phyloP scores from a whole-genome alignment of 208 protist species.

The Wallacemonas sp. region DNA sequence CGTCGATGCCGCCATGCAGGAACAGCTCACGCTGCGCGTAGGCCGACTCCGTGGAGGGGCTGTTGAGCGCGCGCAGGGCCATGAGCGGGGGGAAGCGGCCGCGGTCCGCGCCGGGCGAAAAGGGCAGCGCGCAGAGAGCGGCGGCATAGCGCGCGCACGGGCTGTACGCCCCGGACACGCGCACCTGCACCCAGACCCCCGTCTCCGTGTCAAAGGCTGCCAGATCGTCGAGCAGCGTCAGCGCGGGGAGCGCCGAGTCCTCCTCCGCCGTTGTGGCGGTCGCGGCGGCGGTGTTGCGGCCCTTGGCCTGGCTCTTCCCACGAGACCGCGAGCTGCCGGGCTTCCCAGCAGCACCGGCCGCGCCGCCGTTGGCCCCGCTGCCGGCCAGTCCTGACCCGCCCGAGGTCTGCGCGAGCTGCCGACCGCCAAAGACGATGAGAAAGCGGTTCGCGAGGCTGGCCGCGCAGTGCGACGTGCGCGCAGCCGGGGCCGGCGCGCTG shows the following conservation, averaged over 20 bases:
- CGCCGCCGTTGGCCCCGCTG: constrained; percentile 1
- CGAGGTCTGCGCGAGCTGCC: constrained; percentile 31
- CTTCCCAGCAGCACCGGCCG: constrained; percentile 3
- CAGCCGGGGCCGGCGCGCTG: constrained; percentile 29
- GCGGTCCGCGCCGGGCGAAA: background rate
- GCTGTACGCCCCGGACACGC: constrained; percentile 31
- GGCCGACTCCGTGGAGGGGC: constrained; percentile 19
- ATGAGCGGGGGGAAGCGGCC: background rate
- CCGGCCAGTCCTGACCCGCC: background rate
- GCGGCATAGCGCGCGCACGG: constrained; percentile 51
- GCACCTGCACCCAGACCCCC: constrained; percentile 49
- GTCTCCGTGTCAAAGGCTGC: constrained; percentile 46
- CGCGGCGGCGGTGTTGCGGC: background rate
- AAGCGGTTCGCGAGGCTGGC: constrained; percentile 59
- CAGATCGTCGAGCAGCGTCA: constrained; percentile 39
- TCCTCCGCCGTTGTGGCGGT: background rate
- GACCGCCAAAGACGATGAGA: constrained; percentile 69
- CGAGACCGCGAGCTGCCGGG: constrained; percentile 14
- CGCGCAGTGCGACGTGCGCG: constrained; percentile 65
- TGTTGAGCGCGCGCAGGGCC: constrained; percentile 12
- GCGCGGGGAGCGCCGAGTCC: constrained; percentile 14
- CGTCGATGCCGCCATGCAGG: constrained; percentile 71
- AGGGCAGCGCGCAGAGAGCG: constrained; percentile 45
- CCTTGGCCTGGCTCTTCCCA: constrained; percentile 13
- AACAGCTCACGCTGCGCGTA: constrained; percentile 50